Base-by-base conservation (phyloP, 1,284 basidiomycete genomes). In the Inonotus hispidus region DNA sequence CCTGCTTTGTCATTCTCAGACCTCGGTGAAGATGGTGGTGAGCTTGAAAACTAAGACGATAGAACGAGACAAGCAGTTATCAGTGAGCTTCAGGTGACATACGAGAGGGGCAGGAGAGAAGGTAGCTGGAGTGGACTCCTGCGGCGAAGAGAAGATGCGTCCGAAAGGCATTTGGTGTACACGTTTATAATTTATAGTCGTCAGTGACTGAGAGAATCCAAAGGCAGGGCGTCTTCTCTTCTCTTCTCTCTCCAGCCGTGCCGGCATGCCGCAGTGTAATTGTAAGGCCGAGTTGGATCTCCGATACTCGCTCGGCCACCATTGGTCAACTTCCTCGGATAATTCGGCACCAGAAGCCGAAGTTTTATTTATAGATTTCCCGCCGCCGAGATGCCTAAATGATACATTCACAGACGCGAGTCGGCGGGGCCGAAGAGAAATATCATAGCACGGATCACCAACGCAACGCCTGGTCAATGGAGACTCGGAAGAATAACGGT, bases 341-440 rank as follows among this genome's bases (percentile, higher is more conserved):
- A 11, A 19, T 10, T 19, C 46, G 46, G 46, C 46, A 49, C n/a
- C 23, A 4, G n/a, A 2, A n/a, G 46, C 46, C 46, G 46, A 23
- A 5, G 14, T 49, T 8, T 43, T 43, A 43, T 43, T 49, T 49
- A 25, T 49, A 27, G 46, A 49, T 25, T 25, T 13, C 21, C n/a
- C 21, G 32, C n/a, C 21, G 32, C 50, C 50, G 50, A 52, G 50
- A 52, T 52, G 50, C 50, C 50, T n/a, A n/a, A n/a, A n/a, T n/a
- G n/a, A n/a, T n/a, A n/a, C n/a, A n/a, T n/a, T n/a, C n/a, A n/a
- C n/a, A n/a, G n/a, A n/a, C n/a, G n/a, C n/a, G n/a, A n/a, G n/a
- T n/a, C n/a, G n/a, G n/a, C n/a, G n/a, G n/a, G n/a, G n/a, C n/a
- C n/a, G n/a, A n/a, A n/a, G n/a, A n/a, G n/a, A n/a, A n/a, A n/a